Base-by-base conservation (phyloP, 768 basidiomycete genomes). In the Leccinellum albellum region DNA sequence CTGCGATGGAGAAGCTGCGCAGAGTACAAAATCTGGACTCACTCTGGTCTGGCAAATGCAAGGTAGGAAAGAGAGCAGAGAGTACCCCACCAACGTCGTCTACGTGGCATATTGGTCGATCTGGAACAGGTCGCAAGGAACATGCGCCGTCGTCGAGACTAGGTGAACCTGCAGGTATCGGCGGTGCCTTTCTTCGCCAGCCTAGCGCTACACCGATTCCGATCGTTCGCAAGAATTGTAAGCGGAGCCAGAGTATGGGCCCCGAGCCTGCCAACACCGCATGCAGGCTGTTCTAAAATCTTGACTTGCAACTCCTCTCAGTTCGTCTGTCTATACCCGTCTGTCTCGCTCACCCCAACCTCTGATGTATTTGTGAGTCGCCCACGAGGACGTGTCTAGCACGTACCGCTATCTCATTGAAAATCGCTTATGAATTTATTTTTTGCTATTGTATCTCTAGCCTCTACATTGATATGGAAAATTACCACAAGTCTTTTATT, bases 211-310 rank as follows among this genome's bases (percentile, higher is more conserved):
- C 62, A n/a, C 71, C 71, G 12, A 66, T 63, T 44, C 58, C 62
- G 31, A 68, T 66, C 14, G 24, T 26, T 12, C 61, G 61, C 56
- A 64, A 63, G 35, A 61, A 29, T 33, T 64, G 61, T 17, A 45
- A 53, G 13, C 64, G 72, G 26, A 71, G 72, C 49, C 70, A 64
- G 24, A 71, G 70, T 20, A 64, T 63, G 44, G 70, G 66, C 15
- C 55, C 61, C 29, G 62, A 71, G 21, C 58, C 55, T 23, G 53
- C 61, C 24, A 46, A 48, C 24, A 28, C 53, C 45, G 32, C 60
- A 2, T 60, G 58, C n/a, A 56, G 60, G 23, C 61, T 48, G 45
- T 58, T 64, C 53, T 72, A 50, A 64, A 1, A 26, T 37, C 13
- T 33, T 21, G 17, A 24, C 44, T 15, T 4, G 13, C 15, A 8